These are phyloP conservation scores for Yarrowia osloensis DNA, from an alignment of 805 yeast genomes.

Conservation along the genomic window DNA sequence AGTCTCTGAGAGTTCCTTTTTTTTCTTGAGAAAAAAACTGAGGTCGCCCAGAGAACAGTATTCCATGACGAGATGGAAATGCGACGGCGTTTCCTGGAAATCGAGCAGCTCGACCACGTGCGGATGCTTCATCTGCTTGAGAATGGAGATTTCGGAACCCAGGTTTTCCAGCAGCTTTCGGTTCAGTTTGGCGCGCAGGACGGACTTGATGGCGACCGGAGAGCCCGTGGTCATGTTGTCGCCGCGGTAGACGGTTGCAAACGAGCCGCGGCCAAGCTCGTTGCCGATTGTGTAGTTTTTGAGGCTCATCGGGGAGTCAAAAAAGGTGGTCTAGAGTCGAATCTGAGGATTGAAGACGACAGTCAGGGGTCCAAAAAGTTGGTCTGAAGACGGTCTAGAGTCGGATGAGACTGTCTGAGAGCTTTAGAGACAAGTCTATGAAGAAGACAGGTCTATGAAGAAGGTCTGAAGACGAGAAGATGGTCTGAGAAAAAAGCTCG, in stretches of 20 bases:
- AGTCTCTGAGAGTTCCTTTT: slow-evolving; percentile 66
- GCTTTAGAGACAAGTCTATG: no score
- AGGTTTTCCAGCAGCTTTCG: slow-evolving; percentile 86
- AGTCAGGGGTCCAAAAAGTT: no score
- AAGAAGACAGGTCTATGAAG: no score
- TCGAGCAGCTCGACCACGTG: slow-evolving; percentile 88
- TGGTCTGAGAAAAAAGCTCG: no score
- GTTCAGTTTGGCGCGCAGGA: slow-evolving; percentile 76
- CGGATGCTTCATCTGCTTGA: slow-evolving; percentile 86
- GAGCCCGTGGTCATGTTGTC: slow-evolving; percentile 48
- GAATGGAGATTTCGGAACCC: slow-evolving; percentile 87
- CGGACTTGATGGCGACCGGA: slow-evolving; percentile 87
- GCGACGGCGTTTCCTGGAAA: slow-evolving; percentile 69
- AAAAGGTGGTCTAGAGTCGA: no score
- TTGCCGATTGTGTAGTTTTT: slow-evolving; percentile 58
- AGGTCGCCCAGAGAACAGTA: slow-evolving; percentile 95
- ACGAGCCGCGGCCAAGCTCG: slow-evolving; percentile 93
- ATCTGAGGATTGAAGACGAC: no score
- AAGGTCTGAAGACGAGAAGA: no score
- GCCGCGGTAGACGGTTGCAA: slow-evolving; percentile 94
- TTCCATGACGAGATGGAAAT: slow-evolving; percentile 92
- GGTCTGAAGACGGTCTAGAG: neutral
- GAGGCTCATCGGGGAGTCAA: no score
- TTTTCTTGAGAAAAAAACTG: slow-evolving; percentile 77
- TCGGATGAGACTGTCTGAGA: no score